Percentiles rank a stretch among this genome's conserved stretches.
Conservation (phyloP, 1,284 basidiomycete genomes). For the Trametes sp. region DNA sequence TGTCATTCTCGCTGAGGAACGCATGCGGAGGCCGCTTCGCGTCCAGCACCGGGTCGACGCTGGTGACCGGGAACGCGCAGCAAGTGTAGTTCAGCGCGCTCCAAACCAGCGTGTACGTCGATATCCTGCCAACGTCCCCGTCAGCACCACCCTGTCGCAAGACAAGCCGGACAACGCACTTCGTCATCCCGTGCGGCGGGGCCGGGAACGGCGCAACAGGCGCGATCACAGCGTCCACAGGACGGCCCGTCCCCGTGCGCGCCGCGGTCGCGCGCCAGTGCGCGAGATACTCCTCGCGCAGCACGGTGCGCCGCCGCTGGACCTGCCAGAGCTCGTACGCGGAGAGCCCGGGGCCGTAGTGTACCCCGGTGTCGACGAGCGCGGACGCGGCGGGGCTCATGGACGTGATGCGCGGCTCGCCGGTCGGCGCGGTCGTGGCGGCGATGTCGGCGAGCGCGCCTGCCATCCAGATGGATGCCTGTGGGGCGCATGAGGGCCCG, state of each 20-base stretch:
- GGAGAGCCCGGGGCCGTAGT: slow-evolving; percentile 31
- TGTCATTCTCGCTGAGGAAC: slow-evolving; percentile 49
- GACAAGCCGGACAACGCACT: slow-evolving; percentile 45
- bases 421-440: slow-evolving; percentile 41
- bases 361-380: slow-evolving; percentile 25
- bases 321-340: slow-evolving; percentile 66
- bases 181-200: slow-evolving; percentile 59
- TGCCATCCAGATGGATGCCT: slow-evolving; percentile 31
- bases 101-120: slow-evolving; percentile 59
- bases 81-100: slow-evolving; percentile 77
- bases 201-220: slow-evolving; percentile 61
- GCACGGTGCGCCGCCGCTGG: slow-evolving; percentile 52
- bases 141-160: not conserved
- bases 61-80: slow-evolving; percentile 72
- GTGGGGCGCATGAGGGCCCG: not conserved
- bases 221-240: slow-evolving; percentile 68
- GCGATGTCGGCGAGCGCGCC: slow-evolving; percentile 50
- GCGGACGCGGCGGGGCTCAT: slow-evolving; percentile 42
- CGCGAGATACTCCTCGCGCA: slow-evolving; percentile 59
- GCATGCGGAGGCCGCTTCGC: slow-evolving; percentile 38
- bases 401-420: slow-evolving; percentile 45
- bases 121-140: slow-evolving; percentile 25
- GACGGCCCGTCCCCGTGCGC: slow-evolving; percentile 63
- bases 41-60: slow-evolving; percentile 55
- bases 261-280: slow-evolving; percentile 60